phyloP scores from a whole-genome alignment of 2,329 filamentous ascomycete species.

The Blastomyces gilchristii region DNA sequence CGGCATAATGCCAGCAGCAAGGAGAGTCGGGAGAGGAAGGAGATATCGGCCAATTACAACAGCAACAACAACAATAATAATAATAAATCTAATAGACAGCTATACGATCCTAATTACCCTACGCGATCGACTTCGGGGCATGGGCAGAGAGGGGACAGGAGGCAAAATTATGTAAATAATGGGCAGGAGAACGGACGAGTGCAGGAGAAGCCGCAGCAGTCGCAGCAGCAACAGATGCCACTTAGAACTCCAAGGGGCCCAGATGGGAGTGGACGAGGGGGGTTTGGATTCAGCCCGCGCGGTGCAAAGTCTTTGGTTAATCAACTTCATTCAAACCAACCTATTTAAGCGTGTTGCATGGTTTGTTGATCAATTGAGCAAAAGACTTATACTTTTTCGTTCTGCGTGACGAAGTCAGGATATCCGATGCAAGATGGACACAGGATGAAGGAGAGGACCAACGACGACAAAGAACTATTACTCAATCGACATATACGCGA shows the following conservation, averaged over 20 bases:
- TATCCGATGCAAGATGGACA: neutral
- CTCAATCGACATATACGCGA: neutral
- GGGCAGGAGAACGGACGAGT: neutral
- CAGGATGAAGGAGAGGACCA: neutral
- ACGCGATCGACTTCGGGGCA: conserved; percentile 50
- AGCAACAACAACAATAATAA: conserved; percentile 2
- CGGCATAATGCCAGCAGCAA: conserved; percentile 27
- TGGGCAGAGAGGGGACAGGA: conserved; percentile 28
- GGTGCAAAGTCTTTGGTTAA: conserved; percentile 38
- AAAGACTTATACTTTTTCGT: neutral
- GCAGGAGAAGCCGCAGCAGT: conserved; percentile 12
- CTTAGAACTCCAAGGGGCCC: conserved; percentile 68
- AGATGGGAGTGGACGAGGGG: conserved; percentile 63
- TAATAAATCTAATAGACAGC: conserved; percentile 40
- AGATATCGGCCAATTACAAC: conserved; percentile 24
- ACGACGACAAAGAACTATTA: neutral
- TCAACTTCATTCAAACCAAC: neutral
- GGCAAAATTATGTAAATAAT: conserved; percentile 1
- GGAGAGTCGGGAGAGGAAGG: conserved; percentile 32
- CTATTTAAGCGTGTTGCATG: neutral
- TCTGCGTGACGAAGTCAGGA: neutral
- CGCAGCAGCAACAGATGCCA: conserved; percentile 43
- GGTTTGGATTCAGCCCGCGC: conserved; percentile 63
- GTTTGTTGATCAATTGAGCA: neutral
- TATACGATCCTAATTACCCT: conserved; percentile 68